Percentiles rank a stretch among this genome's conserved stretches.
Evolutionary conservation across 2,329 filamentous ascomycete species (phyloP).

Genomic region (Ilyonectria destructans): DNA sequence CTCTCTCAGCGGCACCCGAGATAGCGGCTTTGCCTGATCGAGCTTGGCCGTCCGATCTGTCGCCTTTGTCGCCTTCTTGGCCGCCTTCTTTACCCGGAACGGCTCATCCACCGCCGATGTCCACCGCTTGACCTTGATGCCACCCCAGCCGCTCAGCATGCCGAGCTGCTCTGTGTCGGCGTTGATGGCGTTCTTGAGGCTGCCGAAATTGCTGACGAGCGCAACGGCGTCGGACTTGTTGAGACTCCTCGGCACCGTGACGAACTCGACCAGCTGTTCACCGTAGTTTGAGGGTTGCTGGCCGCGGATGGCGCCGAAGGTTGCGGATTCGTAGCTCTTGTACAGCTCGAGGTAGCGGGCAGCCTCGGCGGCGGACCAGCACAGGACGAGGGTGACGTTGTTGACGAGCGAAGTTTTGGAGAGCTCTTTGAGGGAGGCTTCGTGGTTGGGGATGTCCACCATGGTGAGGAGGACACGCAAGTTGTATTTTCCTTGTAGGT

Average conservation of each 20-base stretch:
- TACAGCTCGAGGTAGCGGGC: constrained; percentile 95
- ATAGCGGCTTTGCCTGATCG: constrained; percentile 59
- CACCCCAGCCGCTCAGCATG: constrained; percentile 92
- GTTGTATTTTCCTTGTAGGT: constrained; percentile 87
- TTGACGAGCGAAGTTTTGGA: constrained; percentile 95
- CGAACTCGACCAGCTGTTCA: constrained; percentile 91
- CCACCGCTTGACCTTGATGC: constrained; percentile 95
- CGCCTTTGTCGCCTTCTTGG: constrained; percentile 60
- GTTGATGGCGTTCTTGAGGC: constrained; percentile 88
- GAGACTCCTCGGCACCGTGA: constrained; percentile 89
- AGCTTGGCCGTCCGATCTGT: constrained; percentile 50
- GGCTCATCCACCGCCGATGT: constrained; percentile 86
- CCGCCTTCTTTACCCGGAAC: constrained; percentile 82
- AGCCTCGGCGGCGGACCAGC: constrained; percentile 95
- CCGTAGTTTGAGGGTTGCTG: constrained; percentile 88
- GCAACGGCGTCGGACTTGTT: constrained; percentile 96
- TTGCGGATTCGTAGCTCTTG: constrained; percentile 93
- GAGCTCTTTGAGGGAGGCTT: constrained; percentile 90
- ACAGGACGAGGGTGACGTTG: constrained; percentile 91
- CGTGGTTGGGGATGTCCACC: constrained; percentile 96
- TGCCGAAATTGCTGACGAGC: constrained; percentile 93
- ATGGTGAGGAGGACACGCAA: constrained; percentile 90
- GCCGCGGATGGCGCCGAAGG: constrained; percentile 85
- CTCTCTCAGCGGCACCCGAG: constrained; percentile 60
- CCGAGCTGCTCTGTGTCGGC: constrained; percentile 89